Conservation (phyloP, 345 rosid genomes). For the Euphorbia tirucalli region DNA sequence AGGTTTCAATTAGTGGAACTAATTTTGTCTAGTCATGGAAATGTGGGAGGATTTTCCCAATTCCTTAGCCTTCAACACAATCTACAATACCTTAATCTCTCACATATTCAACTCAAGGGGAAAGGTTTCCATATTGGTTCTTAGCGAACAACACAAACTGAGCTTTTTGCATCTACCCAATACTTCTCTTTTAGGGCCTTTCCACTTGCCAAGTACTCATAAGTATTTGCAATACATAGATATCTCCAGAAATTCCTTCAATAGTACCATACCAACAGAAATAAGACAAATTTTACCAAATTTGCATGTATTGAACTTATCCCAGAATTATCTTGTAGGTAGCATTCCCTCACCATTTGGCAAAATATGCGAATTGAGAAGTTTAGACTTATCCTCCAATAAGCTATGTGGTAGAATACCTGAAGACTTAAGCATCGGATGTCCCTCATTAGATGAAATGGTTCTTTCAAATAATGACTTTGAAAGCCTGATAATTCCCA, state of each 20-base stretch:
- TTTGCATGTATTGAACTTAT: not conserved
- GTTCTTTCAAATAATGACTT: not conserved
- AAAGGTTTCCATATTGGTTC: slow-evolving; percentile 8
- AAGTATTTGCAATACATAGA: not conserved
- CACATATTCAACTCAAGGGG: not conserved
- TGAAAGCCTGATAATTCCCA: not conserved
- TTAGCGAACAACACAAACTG: not conserved
- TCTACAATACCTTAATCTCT: not conserved
- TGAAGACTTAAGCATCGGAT: not conserved
- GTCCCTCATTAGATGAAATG: not conserved
- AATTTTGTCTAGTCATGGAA: not conserved
- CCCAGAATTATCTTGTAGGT: not conserved
- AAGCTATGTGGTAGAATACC: not conserved
- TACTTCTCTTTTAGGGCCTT: not conserved
- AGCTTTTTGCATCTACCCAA: not conserved
- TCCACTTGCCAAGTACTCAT: not conserved
- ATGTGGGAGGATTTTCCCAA: not conserved
- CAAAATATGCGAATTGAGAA: not conserved
- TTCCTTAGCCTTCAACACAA: not conserved
- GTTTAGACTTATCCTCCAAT: not conserved
- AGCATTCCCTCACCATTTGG: not conserved
- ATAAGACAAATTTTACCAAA: not conserved
- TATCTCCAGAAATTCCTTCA: not conserved
- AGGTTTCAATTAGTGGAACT: not conserved
- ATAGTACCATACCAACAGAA: not conserved